Evolutionary conservation across 2,329 filamentous ascomycete genomes (phyloP), one percentile per base, ranked within the genome.

Genomic region (Diaporthe sp.): DNA sequence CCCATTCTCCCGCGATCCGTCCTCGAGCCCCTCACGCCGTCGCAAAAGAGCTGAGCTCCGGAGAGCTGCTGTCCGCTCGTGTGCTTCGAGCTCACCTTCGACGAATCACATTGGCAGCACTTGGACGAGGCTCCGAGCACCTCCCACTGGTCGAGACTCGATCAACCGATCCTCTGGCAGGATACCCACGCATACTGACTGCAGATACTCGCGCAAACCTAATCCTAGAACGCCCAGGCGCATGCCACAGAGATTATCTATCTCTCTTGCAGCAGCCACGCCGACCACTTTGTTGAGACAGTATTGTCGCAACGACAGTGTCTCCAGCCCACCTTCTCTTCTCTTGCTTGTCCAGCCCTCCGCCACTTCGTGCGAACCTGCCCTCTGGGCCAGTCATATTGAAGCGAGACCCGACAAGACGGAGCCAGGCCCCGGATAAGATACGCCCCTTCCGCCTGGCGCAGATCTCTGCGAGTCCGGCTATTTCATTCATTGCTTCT

Each of bases 381-480:
- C 17, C 37, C 39, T 62, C 57, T 73, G 25, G 39, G 60, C 58
- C 71, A 42, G 58, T 73, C 71, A 73, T 53, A 53, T 62, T 71
- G 72, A 49, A 67, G 44, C 75, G 31, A 65, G 65, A 60, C 65
- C 72, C 72, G 65, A 74, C 51, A 44, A 53, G 49, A 44, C 65
- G 72, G 71, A 62, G 65, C 44, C 72, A 76, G 72, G 65, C 67
- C 61, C 67, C 65, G 65, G 61, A 34, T 61, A 60, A 71, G 55
- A 61, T 72, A 75, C 70, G 67, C 68, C 58, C 60, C 51, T 60
- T 62, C 25, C 72, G 39, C 42, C 57, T 39, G 49, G 44, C 31
- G 71, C 71, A 58, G 60, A 67, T 72, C 73, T 37, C 71, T 70
- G 58, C 75, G 53, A 62, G 31, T 51, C 73, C 44, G 42, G 71